Evolutionary conservation across 768 basidiomycete genomes (phyloP).

Genomic region (Tulasnella sp.): DNA sequence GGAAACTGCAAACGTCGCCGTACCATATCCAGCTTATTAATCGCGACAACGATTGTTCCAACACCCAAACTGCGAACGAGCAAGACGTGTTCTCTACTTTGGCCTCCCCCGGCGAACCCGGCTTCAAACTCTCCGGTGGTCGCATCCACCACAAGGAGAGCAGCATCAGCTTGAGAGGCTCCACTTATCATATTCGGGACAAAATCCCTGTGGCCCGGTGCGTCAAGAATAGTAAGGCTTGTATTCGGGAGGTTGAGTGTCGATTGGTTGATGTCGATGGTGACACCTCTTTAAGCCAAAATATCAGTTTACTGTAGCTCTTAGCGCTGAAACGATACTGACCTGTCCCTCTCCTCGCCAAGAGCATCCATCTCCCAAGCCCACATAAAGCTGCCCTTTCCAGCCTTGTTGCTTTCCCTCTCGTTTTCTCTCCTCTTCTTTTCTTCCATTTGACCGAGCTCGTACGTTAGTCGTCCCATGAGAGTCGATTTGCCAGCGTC

Average conservation of each 20-base stretch:
- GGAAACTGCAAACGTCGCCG: slow-evolving; percentile 23
- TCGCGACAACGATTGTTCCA: slow-evolving; percentile 78
- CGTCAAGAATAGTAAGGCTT: slow-evolving; percentile 88
- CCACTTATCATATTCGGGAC: slow-evolving; percentile 99
- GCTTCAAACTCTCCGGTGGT: slow-evolving; percentile 89
- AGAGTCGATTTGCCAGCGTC: slow-evolving; percentile 98
- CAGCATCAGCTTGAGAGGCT: slow-evolving; percentile 92
- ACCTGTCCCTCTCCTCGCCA: slow-evolving; percentile 89
- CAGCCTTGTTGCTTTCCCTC: slow-evolving; percentile 77
- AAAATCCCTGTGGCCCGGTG: slow-evolving; percentile 95
- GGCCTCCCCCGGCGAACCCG: slow-evolving; percentile 88
- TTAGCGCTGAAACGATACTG: neutral
- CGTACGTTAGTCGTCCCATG: slow-evolving; percentile 91
- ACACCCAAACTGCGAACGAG: slow-evolving; percentile 90
- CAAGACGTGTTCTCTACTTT: slow-evolving; percentile 89
- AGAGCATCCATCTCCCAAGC: slow-evolving; percentile 97
- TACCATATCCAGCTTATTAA: slow-evolving; percentile 94
- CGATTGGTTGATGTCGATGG: slow-evolving; percentile 92
- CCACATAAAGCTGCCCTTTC: slow-evolving; percentile 95
- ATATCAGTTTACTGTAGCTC: slow-evolving; percentile 7
- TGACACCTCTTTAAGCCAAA: slow-evolving; percentile 65
- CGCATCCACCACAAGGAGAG: slow-evolving; percentile 87
- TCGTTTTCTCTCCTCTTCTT: slow-evolving; percentile 79
- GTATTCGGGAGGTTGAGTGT: slow-evolving; percentile 64
- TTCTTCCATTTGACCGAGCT: slow-evolving; percentile 80